Base-by-base conservation (phyloP, 2,329 filamentous ascomycete genomes). In the Penicillium sp. region DNA sequence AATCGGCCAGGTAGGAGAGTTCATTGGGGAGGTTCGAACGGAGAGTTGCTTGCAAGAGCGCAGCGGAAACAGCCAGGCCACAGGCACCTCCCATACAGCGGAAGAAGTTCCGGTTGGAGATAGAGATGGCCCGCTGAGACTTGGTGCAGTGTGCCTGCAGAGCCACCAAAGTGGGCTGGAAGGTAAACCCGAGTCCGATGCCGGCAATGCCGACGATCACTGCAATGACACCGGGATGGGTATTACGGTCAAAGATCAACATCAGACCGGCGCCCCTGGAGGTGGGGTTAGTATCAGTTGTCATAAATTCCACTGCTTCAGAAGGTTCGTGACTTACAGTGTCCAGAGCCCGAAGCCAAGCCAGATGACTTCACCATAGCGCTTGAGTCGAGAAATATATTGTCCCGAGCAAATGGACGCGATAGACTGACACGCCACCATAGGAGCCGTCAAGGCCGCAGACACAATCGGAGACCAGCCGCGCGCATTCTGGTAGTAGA, bases 91-190 rank as follows among this genome's bases (percentile, higher is more conserved):
- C 80, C 3, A 79, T 64, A 32, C 73, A 76, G 6, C 81, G 74
- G 44, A 82, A 70, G 54, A 83, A 83, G 50, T 84, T 84, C 1
- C 80, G 71, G 36, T 76, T 75, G 2, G 77, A 78, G 23, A 81
- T 83, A 14, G 81, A 74, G 1, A 83, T 75, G 1, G 81, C 80
- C 14, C 80, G 71, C 29, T 82, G 74, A 0, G 72, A 62, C 54
- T 78, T 79, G 1, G 70, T 65, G 15, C 71, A 74, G 55, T 82
- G 77, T 0, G 78, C 76, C 54, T 81, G 78, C 10, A 78, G 58
- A 1, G 79, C 80, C 4, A 82, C 71, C 0, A 83, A 65, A 0
- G 70, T 73, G 3, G 74, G 73, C 43, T 77, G 74, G 46, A 76
- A 75, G 4, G 69, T 66, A 42, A 68, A 70, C 1, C 80, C 80